Conservation (phyloP, 345 rosid species). For the Balakata baccata region DNA sequence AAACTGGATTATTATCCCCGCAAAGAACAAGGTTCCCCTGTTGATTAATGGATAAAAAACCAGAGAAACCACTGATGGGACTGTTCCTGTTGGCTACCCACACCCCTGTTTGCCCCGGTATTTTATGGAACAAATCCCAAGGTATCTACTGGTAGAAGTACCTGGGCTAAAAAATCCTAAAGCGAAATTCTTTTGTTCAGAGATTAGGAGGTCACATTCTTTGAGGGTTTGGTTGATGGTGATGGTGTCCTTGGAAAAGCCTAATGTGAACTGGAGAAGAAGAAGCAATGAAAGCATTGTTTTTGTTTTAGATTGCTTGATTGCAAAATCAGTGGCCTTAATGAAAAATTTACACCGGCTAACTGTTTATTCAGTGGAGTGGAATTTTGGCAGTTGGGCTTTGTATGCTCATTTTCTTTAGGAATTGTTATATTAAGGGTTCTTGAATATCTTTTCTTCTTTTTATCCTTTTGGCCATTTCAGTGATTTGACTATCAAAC, state of each 20-base stretch:
- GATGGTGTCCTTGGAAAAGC: constrained; percentile 1
- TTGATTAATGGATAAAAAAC: constrained; percentile 6
- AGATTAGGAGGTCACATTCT: constrained; percentile 8
- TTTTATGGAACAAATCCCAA: constrained; percentile 25
- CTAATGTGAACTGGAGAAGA: not conserved
- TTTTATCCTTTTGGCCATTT: too few species aligned
- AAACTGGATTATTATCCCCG: not conserved
- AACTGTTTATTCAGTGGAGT: too few species aligned
- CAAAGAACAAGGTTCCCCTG: constrained; percentile 23
- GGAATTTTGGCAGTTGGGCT: too few species aligned
- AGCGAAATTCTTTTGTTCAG: constrained; percentile 1
- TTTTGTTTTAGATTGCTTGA: too few species aligned
- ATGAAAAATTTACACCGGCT: too few species aligned
- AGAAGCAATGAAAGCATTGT: not conserved
- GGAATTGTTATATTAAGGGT: too few species aligned
- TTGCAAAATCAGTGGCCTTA: too few species aligned
- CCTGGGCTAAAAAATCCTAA: constrained; percentile 33
- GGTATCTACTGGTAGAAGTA: constrained; percentile 16
- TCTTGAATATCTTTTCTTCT: too few species aligned
- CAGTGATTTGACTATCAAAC: too few species aligned
- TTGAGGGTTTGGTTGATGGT: constrained; percentile 15
- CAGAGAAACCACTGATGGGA: constrained; percentile 18
- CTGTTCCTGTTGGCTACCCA: constrained; percentile 33
- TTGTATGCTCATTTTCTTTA: too few species aligned
- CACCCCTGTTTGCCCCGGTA: constrained; percentile 18